Percentiles rank a stretch among this genome's conserved stretches.
These are phyloP conservation scores for Saccharomycopsis fermentans DNA, from an alignment of 805 yeast genomes.

Conservation along the genomic window DNA sequence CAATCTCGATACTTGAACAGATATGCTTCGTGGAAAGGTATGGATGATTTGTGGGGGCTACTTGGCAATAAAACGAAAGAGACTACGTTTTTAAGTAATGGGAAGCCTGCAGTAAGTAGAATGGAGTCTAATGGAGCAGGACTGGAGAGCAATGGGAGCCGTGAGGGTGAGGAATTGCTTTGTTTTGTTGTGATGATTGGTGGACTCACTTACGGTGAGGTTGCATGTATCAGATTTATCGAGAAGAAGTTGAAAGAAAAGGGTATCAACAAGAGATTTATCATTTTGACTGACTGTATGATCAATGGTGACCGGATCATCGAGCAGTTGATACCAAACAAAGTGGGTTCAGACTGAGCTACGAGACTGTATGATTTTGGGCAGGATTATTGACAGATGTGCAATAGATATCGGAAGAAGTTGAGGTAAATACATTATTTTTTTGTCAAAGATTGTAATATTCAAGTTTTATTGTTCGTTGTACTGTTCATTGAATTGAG, in stretches of 20 bases:
- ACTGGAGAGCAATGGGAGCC: slow-evolving; percentile 15
- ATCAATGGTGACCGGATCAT: slow-evolving; percentile 34
- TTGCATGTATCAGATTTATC: slow-evolving; percentile 59
- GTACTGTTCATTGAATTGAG: no score
- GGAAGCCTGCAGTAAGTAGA: slow-evolving; percentile 18
- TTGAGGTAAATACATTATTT: no score
- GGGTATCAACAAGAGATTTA: slow-evolving; percentile 29
- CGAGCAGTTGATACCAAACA: slow-evolving; percentile 15
- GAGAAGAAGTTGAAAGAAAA: slow-evolving; percentile 33
- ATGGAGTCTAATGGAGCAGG: background rate
- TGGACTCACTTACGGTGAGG: slow-evolving; percentile 79
- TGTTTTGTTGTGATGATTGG: slow-evolving; percentile 57
- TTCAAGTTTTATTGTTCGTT: no score
- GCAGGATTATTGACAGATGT: no score
- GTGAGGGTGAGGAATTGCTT: slow-evolving; percentile 22
- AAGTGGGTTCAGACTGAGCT: background rate
- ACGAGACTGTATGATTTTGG: no score
- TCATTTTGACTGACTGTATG: slow-evolving; percentile 40
- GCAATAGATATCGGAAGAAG: no score
- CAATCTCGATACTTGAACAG: slow-evolving; percentile 20
- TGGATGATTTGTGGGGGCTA: slow-evolving; percentile 28
- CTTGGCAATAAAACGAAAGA: slow-evolving; percentile 25
- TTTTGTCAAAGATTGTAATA: no score
- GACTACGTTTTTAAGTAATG: slow-evolving; percentile 18
- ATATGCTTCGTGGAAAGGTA: slow-evolving; percentile 29